Percentiles rank a stretch among this genome's conserved stretches.
Conservation (phyloP, 2,329 filamentous ascomycete species). For the Thermothelomyces thermophilus region DNA sequence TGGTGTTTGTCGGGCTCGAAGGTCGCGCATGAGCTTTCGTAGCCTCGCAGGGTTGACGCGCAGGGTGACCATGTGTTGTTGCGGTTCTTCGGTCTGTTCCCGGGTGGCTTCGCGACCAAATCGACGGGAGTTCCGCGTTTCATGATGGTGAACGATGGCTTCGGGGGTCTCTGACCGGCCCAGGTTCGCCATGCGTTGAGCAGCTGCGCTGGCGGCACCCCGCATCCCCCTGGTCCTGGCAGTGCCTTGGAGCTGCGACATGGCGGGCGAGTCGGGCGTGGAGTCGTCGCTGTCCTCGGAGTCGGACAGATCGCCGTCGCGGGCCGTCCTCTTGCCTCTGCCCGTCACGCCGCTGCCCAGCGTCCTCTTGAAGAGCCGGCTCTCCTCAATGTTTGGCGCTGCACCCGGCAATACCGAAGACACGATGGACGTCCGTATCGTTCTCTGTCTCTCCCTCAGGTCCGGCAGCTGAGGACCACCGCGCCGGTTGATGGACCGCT, state of each 20-base stretch:
- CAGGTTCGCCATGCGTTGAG: conserved; percentile 77
- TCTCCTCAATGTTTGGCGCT: conserved; percentile 72
- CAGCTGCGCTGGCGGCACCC: conserved; percentile 77
- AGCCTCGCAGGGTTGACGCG: conserved; percentile 67
- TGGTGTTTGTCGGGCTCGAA: conserved; percentile 18
- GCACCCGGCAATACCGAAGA: conserved; percentile 89
- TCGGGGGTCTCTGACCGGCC: conserved; percentile 89
- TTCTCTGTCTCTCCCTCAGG: conserved; percentile 87
- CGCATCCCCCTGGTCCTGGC: conserved; percentile 79
- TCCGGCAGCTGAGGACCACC: conserved; percentile 93
- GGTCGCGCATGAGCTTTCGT: conserved; percentile 50
- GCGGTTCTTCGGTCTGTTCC: conserved; percentile 73
- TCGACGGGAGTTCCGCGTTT: conserved; percentile 61
- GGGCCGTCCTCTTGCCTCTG: conserved; percentile 39
- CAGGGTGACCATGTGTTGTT: conserved; percentile 67
- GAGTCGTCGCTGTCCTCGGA: conserved; percentile 91
- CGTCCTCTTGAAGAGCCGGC: conserved; percentile 75
- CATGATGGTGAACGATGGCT: conserved; percentile 59
- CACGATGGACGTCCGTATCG: conserved; percentile 85
- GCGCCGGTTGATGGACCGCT: conserved; percentile 87
- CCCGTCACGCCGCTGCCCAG: conserved; percentile 54
- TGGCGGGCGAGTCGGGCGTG: conserved; percentile 74
- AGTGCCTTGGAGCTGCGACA: conserved; percentile 67
- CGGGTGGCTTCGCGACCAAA: conserved; percentile 55
- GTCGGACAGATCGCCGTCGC: conserved; percentile 71